Conservation (phyloP, 2,329 filamentous ascomycete species). For the Nakataea oryzae region DNA sequence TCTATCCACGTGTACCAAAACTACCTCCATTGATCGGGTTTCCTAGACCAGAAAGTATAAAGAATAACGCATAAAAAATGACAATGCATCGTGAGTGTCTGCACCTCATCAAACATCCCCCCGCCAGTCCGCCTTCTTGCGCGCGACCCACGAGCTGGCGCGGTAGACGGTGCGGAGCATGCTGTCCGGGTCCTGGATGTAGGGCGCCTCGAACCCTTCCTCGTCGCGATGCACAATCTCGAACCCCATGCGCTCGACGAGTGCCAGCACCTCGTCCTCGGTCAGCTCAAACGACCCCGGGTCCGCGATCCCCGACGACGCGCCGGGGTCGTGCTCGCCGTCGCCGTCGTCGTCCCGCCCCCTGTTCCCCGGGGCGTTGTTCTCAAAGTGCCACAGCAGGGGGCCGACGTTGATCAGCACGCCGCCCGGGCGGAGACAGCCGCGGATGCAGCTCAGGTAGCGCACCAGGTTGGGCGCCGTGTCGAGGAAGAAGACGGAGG, state of each 20-base stretch:
- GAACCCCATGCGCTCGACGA: conserved; percentile 72
- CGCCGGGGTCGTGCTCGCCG: conserved; percentile 35
- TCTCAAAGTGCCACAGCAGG: conserved; percentile 91
- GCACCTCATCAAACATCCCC: neutral
- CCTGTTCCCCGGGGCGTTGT: conserved; percentile 51
- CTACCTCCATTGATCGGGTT: neutral
- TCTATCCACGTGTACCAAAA: too few species aligned
- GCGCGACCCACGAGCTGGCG: conserved; percentile 76
- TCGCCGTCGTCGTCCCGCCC: conserved; percentile 40
- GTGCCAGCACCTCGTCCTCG: conserved; percentile 72
- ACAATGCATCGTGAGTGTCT: too few species aligned
- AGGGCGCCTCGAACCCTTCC: conserved; percentile 55
- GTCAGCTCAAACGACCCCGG: conserved; percentile 85
- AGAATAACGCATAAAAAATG: neutral
- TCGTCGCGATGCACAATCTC: conserved; percentile 52
- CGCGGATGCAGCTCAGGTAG: conserved; percentile 74
- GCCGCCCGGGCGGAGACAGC: conserved; percentile 69
- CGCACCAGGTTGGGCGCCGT: conserved; percentile 88
- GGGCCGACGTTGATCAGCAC: conserved; percentile 86
- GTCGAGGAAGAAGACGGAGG: conserved; percentile 92
- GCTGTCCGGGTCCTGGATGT: conserved; percentile 75
- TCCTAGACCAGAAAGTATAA: neutral
- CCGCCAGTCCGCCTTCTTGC: conserved; percentile 37
- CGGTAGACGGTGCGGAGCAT: conserved; percentile 80
- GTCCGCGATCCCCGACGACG: conserved; percentile 65